Evolutionary conservation across 2,329 filamentous ascomycete species (phyloP).

Genomic region (Colletotrichum lini): DNA sequence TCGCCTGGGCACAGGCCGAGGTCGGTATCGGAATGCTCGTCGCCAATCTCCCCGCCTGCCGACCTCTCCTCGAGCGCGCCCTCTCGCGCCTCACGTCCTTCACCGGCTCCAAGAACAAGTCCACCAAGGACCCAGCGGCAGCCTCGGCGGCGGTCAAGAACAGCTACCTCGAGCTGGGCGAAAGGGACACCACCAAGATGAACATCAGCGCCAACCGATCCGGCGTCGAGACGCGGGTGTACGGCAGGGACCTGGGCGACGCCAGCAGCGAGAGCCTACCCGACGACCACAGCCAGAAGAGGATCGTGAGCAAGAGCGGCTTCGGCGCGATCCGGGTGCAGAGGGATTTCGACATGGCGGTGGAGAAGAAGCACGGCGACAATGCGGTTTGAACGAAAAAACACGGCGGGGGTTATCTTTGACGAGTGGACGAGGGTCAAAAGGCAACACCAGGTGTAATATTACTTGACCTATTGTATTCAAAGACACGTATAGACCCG

Average conservation of each 20-base stretch:
- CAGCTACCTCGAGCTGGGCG: slow-evolving; percentile 37
- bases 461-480: neutral
- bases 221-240: slow-evolving; percentile 34
- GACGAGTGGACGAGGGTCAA: neutral
- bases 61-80: slow-evolving; percentile 34
- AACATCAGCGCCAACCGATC: slow-evolving; percentile 1
- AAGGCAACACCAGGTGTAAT: neutral
- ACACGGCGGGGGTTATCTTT: neutral
- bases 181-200: slow-evolving; percentile 32
- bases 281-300: slow-evolving; percentile 36
- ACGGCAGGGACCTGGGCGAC: slow-evolving; percentile 32
- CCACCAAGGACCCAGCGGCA: slow-evolving; percentile 22
- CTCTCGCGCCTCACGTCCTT: slow-evolving; percentile 35
- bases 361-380: slow-evolving; percentile 26
- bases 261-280: slow-evolving; percentile 33
- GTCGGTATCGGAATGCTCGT: slow-evolving; percentile 40
- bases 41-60: slow-evolving; percentile 37
- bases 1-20: slow-evolving; percentile 38
- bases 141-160: slow-evolving; percentile 26
- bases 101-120: slow-evolving; percentile 36
- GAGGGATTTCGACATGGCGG: slow-evolving; percentile 30
- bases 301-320: slow-evolving; percentile 19
- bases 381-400: neutral
- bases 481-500: neutral
- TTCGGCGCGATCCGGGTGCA: slow-evolving; percentile 35